These are phyloP conservation scores for Xylaria longipes DNA, from an alignment of 495 filamentous ascomycete species.

Conservation along the genomic window DNA sequence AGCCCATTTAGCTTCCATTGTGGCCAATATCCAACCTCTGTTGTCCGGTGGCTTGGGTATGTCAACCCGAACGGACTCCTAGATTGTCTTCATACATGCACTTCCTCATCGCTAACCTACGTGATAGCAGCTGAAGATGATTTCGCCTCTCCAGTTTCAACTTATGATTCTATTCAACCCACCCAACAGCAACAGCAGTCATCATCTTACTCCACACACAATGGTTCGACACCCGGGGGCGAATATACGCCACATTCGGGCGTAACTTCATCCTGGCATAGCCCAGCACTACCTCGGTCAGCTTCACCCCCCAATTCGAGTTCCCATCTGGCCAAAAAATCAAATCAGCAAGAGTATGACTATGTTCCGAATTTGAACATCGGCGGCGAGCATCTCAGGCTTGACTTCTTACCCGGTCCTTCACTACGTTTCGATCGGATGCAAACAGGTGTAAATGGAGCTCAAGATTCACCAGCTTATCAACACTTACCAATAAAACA, in stretches of 20 bases:
- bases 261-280: slow-evolving; percentile 38
- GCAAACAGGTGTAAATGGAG: slow-evolving; percentile 45
- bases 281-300: slow-evolving; percentile 32
- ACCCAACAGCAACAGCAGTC: slow-evolving; percentile 27
- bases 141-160: slow-evolving; percentile 33
- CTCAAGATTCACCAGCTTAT: slow-evolving; percentile 45
- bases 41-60: slow-evolving; percentile 34
- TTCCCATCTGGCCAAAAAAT: slow-evolving; percentile 25
- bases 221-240: slow-evolving; percentile 45
- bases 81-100: background rate
- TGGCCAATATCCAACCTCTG: slow-evolving; percentile 71
- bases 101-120: slow-evolving; percentile 17
- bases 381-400: slow-evolving; percentile 65
- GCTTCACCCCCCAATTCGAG: slow-evolving; percentile 16
- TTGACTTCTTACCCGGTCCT: slow-evolving; percentile 71
- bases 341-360: slow-evolving; percentile 62
- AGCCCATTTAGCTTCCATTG: slow-evolving; percentile 62
- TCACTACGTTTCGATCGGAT: slow-evolving; percentile 43
- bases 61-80: slow-evolving; percentile 31
- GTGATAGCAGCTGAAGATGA: slow-evolving; percentile 29
- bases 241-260: slow-evolving; percentile 46
- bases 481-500: slow-evolving; percentile 50
- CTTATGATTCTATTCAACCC: slow-evolving; percentile 24
- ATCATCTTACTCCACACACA: slow-evolving; percentile 34
- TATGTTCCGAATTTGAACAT: slow-evolving; percentile 63